phyloP scores from a whole-genome alignment of 768 basidiomycete genomes.

The Tylopilus intermedius region DNA sequence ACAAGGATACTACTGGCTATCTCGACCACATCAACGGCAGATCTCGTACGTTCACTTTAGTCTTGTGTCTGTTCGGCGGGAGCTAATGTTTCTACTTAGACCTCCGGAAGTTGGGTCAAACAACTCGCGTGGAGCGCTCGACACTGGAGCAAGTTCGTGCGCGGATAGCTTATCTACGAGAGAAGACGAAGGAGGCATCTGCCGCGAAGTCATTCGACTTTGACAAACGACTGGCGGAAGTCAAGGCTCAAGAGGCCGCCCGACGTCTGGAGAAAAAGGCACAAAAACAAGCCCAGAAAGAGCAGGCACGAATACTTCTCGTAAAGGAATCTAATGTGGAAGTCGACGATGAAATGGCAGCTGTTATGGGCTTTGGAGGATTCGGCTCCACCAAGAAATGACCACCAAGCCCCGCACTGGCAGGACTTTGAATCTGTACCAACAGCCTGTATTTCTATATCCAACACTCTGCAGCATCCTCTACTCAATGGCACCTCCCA shows the following conservation, averaged over 20 bases:
- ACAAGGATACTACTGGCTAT: conserved; percentile 92
- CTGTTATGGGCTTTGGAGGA: conserved; percentile 88
- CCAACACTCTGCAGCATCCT: conserved; percentile 2
- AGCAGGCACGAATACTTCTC: conserved; percentile 63
- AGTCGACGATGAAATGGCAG: conserved; percentile 63
- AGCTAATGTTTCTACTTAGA: conserved; percentile 44
- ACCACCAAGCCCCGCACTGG: conserved; percentile 9
- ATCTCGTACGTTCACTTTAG: conserved; percentile 60
- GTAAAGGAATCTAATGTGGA: conserved; percentile 45
- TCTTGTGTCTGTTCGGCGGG: not conserved
- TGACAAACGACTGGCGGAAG: conserved; percentile 78
- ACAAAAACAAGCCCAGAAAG: conserved; percentile 73
- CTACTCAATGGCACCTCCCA: not conserved
- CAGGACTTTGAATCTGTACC: conserved; percentile 4
- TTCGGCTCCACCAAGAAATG: conserved; percentile 85
- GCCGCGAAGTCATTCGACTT: conserved; percentile 92
- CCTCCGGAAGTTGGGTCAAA: conserved; percentile 90
- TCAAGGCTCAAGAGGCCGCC: conserved; percentile 66
- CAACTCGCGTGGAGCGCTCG: conserved; percentile 84
- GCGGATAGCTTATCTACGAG: conserved; percentile 82
- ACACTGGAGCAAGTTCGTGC: conserved; percentile 90
- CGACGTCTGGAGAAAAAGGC: conserved; percentile 71
- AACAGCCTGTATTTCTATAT: conserved; percentile 15
- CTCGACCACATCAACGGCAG: conserved; percentile 94
- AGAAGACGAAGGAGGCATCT: conserved; percentile 79